Evolutionary conservation across 2,329 filamentous ascomycete genomes (phyloP), one percentile per base, ranked within the genome.

Genomic region (Pleurostoma richardsiae): DNA sequence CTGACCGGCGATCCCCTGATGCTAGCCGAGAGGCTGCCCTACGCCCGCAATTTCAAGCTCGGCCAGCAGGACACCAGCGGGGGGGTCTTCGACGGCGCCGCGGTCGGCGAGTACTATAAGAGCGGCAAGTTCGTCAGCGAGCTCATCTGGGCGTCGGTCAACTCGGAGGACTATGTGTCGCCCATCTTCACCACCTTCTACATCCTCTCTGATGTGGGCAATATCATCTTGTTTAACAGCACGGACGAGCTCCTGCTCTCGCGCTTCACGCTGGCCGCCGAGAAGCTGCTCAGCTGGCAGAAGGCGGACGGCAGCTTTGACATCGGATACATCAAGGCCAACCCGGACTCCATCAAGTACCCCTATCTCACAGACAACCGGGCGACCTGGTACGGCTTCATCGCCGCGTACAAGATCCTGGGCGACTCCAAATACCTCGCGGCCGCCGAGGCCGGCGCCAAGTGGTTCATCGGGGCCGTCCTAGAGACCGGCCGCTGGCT

Each of bases 341-440:
- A 40, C 39, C 46, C 49, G 30, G 10, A 42, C 5, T 39, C 49
- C 26, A 42, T 43, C 40, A 50, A 46, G 39, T 50, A 51, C 41
- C 30, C 46, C 5, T 43, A 51, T 33, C 42, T 51, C 38, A 43
- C 30, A 28, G 49, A 51, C 39, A 40, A 43, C 39, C 46, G 49
- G 11, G 49, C 49, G 5, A 51, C 49, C 11, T 51, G 49, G 49
- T 51, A 51, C 43, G 49, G 49, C 4, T 46, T 51, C 6, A 43
- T 51, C 27, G 19, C 46, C 1, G 49, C 49, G 5, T 51, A 51
- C 41, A 42, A 46, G 19, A 29, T 51, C 4, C 30, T 51, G 19
- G 36, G 42, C 19, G 43, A 49, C 43, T 39, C 30, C 5, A 40
- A 41, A 30, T 49, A 49, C 39, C 44, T 49, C 8, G 44, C 28